Evolutionary conservation across 2,329 filamentous ascomycete species (phyloP).

Genomic region (Claviceps sp.): DNA sequence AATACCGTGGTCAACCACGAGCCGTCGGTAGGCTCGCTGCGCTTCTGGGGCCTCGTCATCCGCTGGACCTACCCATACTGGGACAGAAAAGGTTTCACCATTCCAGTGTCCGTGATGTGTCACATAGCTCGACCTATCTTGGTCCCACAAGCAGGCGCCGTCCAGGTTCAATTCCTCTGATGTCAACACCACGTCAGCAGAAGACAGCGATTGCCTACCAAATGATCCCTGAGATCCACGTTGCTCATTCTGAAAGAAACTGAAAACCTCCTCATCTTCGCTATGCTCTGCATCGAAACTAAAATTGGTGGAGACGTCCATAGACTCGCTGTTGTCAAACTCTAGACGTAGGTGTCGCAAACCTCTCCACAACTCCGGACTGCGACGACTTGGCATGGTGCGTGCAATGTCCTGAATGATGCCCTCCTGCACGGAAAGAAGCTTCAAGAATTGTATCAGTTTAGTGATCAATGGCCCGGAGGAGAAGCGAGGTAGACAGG

Average conservation of each 20-base stretch:
- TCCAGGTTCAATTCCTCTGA: slow-evolving; percentile 1
- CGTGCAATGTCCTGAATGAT: slow-evolving; percentile 22
- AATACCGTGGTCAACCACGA: slow-evolving; percentile 24
- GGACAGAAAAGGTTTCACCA: slow-evolving; percentile 11
- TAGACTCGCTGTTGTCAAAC: slow-evolving; percentile 30
- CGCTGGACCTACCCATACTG: slow-evolving; percentile 35
- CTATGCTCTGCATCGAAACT: slow-evolving; percentile 28
- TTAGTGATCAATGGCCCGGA: slow-evolving; percentile 33
- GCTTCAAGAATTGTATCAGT: slow-evolving; percentile 33
- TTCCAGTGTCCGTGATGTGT: slow-evolving; percentile 14
- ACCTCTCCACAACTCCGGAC: slow-evolving; percentile 32
- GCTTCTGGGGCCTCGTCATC: slow-evolving; percentile 20
- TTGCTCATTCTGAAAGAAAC: slow-evolving; percentile 28
- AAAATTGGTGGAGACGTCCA: slow-evolving; percentile 19
- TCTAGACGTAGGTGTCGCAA: slow-evolving; percentile 42
- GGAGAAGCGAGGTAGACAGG: slow-evolving; percentile 39
- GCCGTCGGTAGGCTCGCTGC: slow-evolving; percentile 33
- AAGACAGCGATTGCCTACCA: slow-evolving; percentile 5
- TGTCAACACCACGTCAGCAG: slow-evolving; percentile 1
- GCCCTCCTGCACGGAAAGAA: slow-evolving; percentile 35
- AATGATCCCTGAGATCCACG: neutral
- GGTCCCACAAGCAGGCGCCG: slow-evolving; percentile 4
- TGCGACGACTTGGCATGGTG: slow-evolving; percentile 18
- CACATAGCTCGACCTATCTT: slow-evolving; percentile 12
- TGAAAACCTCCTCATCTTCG: slow-evolving; percentile 24